Evolutionary conservation across 2,329 filamentous ascomycete genomes (phyloP).

Genomic region (Massarina eburnea): DNA sequence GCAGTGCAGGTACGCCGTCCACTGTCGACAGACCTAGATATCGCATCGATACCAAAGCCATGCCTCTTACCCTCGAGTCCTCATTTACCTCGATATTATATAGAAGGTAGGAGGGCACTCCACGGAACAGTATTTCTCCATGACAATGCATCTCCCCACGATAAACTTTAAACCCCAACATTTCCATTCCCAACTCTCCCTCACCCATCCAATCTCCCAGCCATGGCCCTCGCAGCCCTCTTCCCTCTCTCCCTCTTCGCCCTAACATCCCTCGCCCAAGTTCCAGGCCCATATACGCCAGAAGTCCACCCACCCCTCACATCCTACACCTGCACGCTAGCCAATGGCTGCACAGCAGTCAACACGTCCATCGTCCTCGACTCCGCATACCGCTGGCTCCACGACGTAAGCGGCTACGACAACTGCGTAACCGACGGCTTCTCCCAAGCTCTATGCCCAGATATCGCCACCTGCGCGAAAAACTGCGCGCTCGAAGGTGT

Average conservation of each 20-base stretch:
- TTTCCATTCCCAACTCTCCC: no score
- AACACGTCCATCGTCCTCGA: conserved; percentile 39
- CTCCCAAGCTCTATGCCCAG: conserved; percentile 36
- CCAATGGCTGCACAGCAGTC: conserved; percentile 14
- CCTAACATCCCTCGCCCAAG: conserved; percentile 51
- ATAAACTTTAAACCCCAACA: no score
- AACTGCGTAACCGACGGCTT: conserved; percentile 26
- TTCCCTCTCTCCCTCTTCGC: conserved; percentile 50
- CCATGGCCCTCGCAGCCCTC: conserved; percentile 24
- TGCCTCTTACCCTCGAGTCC: not conserved
- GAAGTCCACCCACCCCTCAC: conserved; percentile 58
- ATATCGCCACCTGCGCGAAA: conserved; percentile 30
- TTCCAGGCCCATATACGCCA: conserved; percentile 51
- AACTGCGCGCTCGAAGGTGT: conserved; percentile 45
- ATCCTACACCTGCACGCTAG: conserved; percentile 56
- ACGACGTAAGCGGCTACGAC: conserved; percentile 40
- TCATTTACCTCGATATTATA: not conserved
- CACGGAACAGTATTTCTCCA: no score
- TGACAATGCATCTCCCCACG: no score
- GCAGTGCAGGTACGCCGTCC: no score
- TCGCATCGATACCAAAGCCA: not conserved
- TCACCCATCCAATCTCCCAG: no score
- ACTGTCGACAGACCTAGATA: not conserved
- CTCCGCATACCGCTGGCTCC: conserved; percentile 50
- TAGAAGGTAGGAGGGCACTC: not conserved